Conservation (phyloP, 140 eudicot species). For the Flaveria floridana region DNA sequence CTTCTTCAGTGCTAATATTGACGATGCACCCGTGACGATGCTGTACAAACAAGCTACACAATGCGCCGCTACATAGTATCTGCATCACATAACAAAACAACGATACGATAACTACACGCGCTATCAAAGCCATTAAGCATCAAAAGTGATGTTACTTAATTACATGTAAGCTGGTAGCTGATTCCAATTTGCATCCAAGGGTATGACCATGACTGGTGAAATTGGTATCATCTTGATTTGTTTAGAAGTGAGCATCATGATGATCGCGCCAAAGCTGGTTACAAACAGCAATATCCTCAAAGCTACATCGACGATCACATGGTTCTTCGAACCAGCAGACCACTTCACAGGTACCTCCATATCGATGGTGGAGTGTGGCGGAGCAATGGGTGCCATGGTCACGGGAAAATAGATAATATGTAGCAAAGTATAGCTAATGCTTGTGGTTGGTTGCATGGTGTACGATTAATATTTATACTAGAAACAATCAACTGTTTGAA, state of each 20-base stretch:
- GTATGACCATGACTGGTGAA: constrained; percentile 10
- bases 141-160: not conserved
- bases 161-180: constrained; percentile 31
- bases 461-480: not conserved
- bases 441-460: not conserved
- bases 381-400: constrained; percentile 21
- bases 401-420: not conserved
- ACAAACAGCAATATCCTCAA: constrained; percentile 23
- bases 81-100: constrained; percentile 31
- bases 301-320: constrained; percentile 8
- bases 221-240: constrained; percentile 26
- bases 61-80: constrained; percentile 69
- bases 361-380: constrained; percentile 18
- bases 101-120: too few relatives aligned
- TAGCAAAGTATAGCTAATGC: not conserved
- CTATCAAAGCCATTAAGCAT: too few relatives aligned
- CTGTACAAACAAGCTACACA: constrained; percentile 59
- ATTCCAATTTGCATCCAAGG: constrained; percentile 21
- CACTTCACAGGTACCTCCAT: constrained; percentile 28
- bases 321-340: constrained; percentile 11
- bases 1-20: constrained; percentile 39
- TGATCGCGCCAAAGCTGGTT: constrained; percentile 2
- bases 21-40: constrained; percentile 43
- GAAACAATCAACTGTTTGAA: too few relatives aligned
- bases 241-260: constrained; percentile 37